phyloP scores from a whole-genome alignment of 192 early-diverging fungal species.

The Umbelopsis vinacea region DNA sequence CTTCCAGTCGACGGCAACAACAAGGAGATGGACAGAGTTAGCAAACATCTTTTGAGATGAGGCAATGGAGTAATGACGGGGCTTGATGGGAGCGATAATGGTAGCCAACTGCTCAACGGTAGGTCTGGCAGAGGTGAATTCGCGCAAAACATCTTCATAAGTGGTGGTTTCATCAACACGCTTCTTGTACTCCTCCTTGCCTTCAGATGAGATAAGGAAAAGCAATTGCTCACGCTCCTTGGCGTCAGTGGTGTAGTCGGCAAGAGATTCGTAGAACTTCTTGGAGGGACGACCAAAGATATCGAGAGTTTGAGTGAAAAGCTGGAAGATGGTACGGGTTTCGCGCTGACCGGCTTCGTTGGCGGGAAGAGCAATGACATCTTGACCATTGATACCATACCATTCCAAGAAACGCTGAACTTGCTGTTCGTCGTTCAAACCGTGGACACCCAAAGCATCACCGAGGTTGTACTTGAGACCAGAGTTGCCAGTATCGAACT shows the following conservation, averaged over 20 bases:
- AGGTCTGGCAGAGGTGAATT: conserved; percentile 84
- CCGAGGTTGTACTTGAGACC: conserved; percentile 90
- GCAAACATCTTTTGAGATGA: conserved; percentile 88
- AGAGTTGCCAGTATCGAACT: conserved; percentile 84
- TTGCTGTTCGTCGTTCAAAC: conserved; percentile 78
- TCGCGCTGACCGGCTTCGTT: conserved; percentile 65
- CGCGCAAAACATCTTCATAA: conserved; percentile 85
- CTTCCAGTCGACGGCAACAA: conserved; percentile 92
- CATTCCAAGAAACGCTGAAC: conserved; percentile 74
- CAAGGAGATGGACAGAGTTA: conserved; percentile 86
- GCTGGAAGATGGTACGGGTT: conserved; percentile 74
- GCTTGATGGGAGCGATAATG: conserved; percentile 87
- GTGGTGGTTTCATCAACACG: conserved; percentile 84
- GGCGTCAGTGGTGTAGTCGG: conserved; percentile 69
- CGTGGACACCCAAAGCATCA: conserved; percentile 93
- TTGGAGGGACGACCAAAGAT: conserved; percentile 95
- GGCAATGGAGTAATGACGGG: conserved; percentile 98
- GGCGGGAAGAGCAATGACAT: conserved; percentile 62
- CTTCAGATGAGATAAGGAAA: conserved; percentile 71
- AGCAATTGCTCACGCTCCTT: conserved; percentile 68
- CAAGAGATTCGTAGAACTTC: conserved; percentile 88
- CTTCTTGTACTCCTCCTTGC: conserved; percentile 76
- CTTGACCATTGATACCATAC: conserved; percentile 72
- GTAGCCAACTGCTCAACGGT: conserved; percentile 70
- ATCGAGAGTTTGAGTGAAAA: conserved; percentile 85